Evolutionary conservation across 768 basidiomycete species (phyloP).

Genomic region (Boletus pseudopeckii): DNA sequence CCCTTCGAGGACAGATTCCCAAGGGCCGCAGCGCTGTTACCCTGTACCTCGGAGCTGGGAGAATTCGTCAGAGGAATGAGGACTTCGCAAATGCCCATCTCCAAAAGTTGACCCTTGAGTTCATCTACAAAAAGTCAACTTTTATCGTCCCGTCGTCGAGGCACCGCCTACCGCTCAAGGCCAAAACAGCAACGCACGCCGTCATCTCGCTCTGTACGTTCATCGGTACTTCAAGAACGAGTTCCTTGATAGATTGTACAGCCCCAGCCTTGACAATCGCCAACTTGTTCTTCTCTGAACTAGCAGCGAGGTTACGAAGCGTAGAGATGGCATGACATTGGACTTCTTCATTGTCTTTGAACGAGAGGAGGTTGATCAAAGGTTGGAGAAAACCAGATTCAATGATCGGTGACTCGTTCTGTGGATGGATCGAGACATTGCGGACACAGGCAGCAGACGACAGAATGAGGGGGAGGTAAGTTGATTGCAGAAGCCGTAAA

Average conservation of each 20-base stretch:
- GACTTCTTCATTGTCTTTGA: slow-evolving; percentile 99
- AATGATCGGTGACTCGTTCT: slow-evolving; percentile 98
- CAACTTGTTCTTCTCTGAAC: slow-evolving; percentile 96
- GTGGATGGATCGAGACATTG: slow-evolving; percentile 97
- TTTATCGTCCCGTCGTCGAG: not conserved
- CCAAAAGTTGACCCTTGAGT: slow-evolving; percentile 90
- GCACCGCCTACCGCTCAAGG: slow-evolving; percentile 74
- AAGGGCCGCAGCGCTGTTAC: slow-evolving; percentile 95
- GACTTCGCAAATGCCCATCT: slow-evolving; percentile 98
- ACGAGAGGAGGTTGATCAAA: slow-evolving; percentile 90
- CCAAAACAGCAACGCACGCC: slow-evolving; percentile 94
- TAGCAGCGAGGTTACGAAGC: slow-evolving; percentile 92
- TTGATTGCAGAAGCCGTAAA: slow-evolving; percentile 90
- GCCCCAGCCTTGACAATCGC: slow-evolving; percentile 98
- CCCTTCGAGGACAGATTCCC: slow-evolving; percentile 98
- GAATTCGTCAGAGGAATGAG: slow-evolving; percentile 96
- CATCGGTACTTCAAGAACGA: slow-evolving; percentile 92
- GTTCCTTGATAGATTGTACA: slow-evolving; percentile 92
- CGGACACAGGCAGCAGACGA: slow-evolving; percentile 98
- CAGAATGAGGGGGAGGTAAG: slow-evolving; percentile 95
- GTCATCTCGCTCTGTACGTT: slow-evolving; percentile 99
- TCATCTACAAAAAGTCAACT: slow-evolving; percentile 62
- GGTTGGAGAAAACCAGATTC: slow-evolving; percentile 97
- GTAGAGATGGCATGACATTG: slow-evolving; percentile 99
- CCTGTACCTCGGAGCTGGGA: slow-evolving; percentile 95